These are phyloP conservation scores for Polytrichum commune DNA, from an alignment of 225 moss, liverwort and hornwort species.

Conservation along the genomic window DNA sequence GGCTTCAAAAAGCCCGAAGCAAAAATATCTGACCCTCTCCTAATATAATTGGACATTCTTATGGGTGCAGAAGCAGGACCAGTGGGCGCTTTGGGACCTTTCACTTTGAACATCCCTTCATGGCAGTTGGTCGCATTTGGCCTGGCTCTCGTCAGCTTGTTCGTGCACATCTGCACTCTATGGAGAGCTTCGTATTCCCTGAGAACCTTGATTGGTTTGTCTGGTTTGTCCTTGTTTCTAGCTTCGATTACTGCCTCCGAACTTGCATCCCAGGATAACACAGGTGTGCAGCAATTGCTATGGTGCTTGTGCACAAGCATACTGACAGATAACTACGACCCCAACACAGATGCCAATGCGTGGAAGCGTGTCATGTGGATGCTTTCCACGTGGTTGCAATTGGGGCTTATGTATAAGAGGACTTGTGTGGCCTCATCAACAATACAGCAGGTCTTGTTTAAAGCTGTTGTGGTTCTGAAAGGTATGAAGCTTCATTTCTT, in stretches of 20 bases:
- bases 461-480: slow-evolving; percentile 8
- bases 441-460: background rate
- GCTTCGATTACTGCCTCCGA: slow-evolving; percentile 3
- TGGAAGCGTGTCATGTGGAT: slow-evolving; percentile 17
- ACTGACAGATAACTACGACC: slow-evolving; percentile 11
- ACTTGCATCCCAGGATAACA: slow-evolving; percentile 5
- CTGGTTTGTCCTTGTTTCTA: slow-evolving; percentile 5
- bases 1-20: too few species aligned
- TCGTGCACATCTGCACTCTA: slow-evolving; percentile 2
- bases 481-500: slow-evolving; percentile 13
- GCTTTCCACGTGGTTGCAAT: slow-evolving; percentile 10
- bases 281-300: slow-evolving; percentile 11
- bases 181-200: slow-evolving; percentile 3
- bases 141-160: slow-evolving; percentile 1
- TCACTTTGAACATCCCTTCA: background rate
- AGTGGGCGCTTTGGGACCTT: background rate
- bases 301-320: slow-evolving; percentile 12
- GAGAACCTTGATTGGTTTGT: slow-evolving; percentile 2
- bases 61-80: background rate
- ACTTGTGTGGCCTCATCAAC: background rate
- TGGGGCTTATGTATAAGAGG: slow-evolving; percentile 1
- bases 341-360: slow-evolving; percentile 8
- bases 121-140: background rate
- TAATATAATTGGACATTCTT: too few species aligned
- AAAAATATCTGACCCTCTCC: too few species aligned